Evolutionary conservation across 2,329 filamentous ascomycete genomes (phyloP).

Genomic region (Colletotrichum ledebouriae): DNA sequence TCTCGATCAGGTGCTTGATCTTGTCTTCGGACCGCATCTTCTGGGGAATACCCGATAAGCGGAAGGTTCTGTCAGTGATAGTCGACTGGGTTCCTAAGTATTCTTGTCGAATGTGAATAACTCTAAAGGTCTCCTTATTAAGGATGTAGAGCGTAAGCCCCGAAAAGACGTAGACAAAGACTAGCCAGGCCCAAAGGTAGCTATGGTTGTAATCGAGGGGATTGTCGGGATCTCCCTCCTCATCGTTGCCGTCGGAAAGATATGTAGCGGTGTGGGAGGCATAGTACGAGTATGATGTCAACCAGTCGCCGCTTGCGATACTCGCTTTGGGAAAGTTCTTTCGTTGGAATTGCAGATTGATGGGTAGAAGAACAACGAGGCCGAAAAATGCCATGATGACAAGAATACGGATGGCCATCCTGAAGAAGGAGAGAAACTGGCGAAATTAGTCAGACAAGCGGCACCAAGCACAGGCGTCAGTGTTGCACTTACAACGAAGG

Average conservation of each 20-base stretch:
- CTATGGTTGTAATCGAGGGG: constrained; percentile 49
- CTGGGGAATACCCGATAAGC: constrained; percentile 86
- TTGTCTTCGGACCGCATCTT: constrained; percentile 84
- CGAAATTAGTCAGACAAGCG: neutral
- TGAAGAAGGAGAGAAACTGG: constrained; percentile 91
- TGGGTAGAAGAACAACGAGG: constrained; percentile 83
- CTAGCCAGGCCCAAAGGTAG: constrained; percentile 92
- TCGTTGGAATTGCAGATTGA: constrained; percentile 77
- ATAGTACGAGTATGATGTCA: neutral
- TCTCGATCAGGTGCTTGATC: constrained; percentile 89
- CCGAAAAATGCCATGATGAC: constrained; percentile 85
- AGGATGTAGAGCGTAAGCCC: constrained; percentile 85
- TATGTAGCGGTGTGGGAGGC: constrained; percentile 19
- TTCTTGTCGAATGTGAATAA: constrained; percentile 88
- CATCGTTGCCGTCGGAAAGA: constrained; percentile 48
- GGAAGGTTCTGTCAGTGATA: constrained; percentile 94
- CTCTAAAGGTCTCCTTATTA: constrained; percentile 83
- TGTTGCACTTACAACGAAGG: constrained; percentile 79
- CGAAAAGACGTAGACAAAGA: constrained; percentile 96
- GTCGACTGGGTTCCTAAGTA: constrained; percentile 95
- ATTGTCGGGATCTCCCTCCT: constrained; percentile 51
- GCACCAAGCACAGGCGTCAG: neutral
- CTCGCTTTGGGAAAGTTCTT: constrained; percentile 26
- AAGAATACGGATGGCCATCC: constrained; percentile 91
- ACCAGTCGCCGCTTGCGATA: neutral